Evolutionary conservation across 257 asterid genomes (phyloP), one percentile per base, ranked within the genome.

Genomic region (Asclepias syriaca): DNA sequence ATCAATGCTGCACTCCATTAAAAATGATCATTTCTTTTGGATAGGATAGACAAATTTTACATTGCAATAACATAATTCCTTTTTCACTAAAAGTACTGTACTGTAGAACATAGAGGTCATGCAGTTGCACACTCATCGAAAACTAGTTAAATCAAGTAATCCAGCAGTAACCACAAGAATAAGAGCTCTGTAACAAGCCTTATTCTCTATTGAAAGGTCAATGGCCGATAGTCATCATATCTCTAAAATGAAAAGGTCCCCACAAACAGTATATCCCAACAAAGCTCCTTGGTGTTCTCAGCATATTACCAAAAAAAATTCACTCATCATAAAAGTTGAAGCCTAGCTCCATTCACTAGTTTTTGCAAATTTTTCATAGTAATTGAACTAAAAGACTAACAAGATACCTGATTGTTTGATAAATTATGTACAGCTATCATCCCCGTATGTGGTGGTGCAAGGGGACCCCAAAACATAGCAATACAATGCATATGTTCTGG

Each of bases 391-490:
- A 21, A 22, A 66, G 71, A 21, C 39, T 34, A 12, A 66, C 13
- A 14, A 1, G 12, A 64, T 75, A 94, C 99, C 95, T 89, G 97
- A 81, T 84, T 89, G 85, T 85, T 94, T 40, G 99, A 87, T 71
- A 95, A 86, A 81, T 80, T 89, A 82, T 89, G 99, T 66, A 95
- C 87, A 63, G 99, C 97, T 58, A 94, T 90, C 79, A 91, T 90
- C 39, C 99, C 98, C 49, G 99, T 84, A 68, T 83, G 88, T 56
- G 98, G 97, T 55, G 99, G 98, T 65, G 97, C 99, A 72, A 94
- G 97, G 74, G 98, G 97, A 45, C 99, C 99, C 97, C 98, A 94
- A 80, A 94, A 89, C 97, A 90, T 86, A 77, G 99, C 99, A 84
- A 94, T 85, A 80, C 99, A 94, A 80, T 94, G 99, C 99, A 94